phyloP scores from a whole-genome alignment of 164 flowering plant genomes.

The Nymphaea colorata region DNA sequence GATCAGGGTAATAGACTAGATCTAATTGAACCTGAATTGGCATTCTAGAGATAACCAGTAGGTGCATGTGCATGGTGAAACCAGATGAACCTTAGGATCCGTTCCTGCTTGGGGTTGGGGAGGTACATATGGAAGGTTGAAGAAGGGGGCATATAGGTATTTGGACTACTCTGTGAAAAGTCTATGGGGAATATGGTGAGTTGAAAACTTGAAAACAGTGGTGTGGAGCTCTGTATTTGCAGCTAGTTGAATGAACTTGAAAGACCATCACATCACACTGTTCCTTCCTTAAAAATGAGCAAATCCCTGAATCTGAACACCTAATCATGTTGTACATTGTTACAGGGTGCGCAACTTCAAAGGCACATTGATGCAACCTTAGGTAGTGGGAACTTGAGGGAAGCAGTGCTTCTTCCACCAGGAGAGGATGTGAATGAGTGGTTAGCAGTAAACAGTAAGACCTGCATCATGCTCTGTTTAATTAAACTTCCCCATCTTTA shows the following conservation, averaged over 20 bases:
- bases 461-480: neutral
- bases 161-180: too few relatives aligned
- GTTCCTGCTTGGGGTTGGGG: too few relatives aligned
- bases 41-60: too few relatives aligned
- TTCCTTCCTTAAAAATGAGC: neutral
- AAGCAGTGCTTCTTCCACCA: slow-evolving; percentile 59
- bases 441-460: slow-evolving; percentile 65
- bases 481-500: neutral
- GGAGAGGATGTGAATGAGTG: slow-evolving; percentile 71
- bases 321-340: neutral
- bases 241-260: neutral
- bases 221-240: neutral
- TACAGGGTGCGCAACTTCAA: slow-evolving; percentile 67
- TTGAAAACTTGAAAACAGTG: too few relatives aligned
- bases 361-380: slow-evolving; percentile 63
- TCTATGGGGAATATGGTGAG: too few relatives aligned
- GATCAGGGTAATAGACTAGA: too few relatives aligned
- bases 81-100: too few relatives aligned
- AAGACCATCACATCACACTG: neutral
- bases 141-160: too few relatives aligned
- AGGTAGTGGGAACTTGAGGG: slow-evolving; percentile 72
- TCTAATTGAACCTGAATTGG: too few relatives aligned
- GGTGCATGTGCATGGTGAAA: too few relatives aligned
- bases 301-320: neutral
- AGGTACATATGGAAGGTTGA: too few relatives aligned